Evolutionary conservation across 352 stramenopile species (phyloP).

Genomic region (Phytophthora lateralis): DNA sequence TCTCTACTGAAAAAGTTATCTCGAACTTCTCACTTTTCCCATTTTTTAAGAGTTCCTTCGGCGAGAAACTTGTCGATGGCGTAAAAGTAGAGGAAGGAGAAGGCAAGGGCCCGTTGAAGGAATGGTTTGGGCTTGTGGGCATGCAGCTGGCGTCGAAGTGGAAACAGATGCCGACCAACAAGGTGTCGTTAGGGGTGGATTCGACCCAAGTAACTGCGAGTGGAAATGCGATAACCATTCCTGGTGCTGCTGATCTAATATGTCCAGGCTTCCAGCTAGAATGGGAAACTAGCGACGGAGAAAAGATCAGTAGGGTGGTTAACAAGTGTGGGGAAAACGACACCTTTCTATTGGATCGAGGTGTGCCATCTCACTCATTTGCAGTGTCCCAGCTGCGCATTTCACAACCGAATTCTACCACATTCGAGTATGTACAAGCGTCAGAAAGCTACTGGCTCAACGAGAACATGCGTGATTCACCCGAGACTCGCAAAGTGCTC

Average conservation of each 20-base stretch:
- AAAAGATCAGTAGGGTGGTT: constrained; percentile 46
- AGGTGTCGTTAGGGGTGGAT: background rate
- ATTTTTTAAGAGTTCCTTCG: constrained; percentile 72
- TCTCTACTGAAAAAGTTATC: constrained; percentile 18
- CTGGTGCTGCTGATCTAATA: constrained; percentile 24
- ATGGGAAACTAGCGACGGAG: constrained; percentile 29
- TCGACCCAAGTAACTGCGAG: constrained; percentile 42
- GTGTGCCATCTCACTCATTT: constrained; percentile 44
- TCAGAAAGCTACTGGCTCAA: constrained; percentile 76
- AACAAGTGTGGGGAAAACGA: constrained; percentile 51
- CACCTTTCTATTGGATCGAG: constrained; percentile 57
- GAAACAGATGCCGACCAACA: constrained; percentile 31
- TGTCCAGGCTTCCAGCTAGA: constrained; percentile 45
- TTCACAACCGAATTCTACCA: constrained; percentile 40
- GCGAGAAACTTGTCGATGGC: constrained; percentile 68
- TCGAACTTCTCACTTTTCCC: constrained; percentile 51
- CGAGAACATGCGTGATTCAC: constrained; percentile 37
- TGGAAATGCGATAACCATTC: constrained; percentile 55
- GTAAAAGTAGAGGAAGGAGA: constrained; percentile 75
- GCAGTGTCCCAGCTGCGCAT: constrained; percentile 44
- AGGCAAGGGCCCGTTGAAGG: constrained; percentile 73
- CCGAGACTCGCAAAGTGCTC: constrained; percentile 40
- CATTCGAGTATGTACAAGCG: constrained; percentile 63
- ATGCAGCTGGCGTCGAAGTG: constrained; percentile 51
- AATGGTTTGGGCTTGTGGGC: constrained; percentile 68